Evolutionary conservation across 306 rosid species (phyloP).

Genomic region (Vicia faba): DNA sequence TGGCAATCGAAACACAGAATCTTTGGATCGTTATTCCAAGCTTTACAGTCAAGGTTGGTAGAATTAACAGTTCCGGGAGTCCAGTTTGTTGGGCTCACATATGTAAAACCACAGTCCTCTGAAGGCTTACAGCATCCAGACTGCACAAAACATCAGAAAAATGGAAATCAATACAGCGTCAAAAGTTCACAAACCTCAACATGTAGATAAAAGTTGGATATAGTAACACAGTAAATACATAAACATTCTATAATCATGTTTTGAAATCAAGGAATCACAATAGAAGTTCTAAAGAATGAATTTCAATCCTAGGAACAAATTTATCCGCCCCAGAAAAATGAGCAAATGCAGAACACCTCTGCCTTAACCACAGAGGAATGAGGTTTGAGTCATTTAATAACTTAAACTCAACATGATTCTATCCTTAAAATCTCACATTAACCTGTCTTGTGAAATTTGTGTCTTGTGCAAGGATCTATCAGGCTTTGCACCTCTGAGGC

Average conservation of each 20-base stretch:
- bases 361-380: background rate
- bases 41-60: conserved; percentile 51
- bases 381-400: background rate
- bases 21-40: conserved; percentile 51
- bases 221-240: background rate
- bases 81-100: conserved; percentile 54
- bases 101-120: conserved; percentile 48
- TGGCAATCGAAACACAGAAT: conserved; percentile 69
- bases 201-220: no score
- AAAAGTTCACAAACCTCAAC: background rate
- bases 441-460: background rate
- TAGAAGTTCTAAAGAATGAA: background rate
- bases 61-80: background rate
- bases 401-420: background rate
- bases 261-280: background rate
- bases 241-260: background rate
- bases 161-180: background rate
- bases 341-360: background rate
- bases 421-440: background rate
- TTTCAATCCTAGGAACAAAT: background rate
- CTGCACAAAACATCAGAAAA: conserved; percentile 44
- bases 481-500: no score
- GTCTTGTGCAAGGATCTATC: background rate
- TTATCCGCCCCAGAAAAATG: background rate
- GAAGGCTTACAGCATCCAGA: conserved; percentile 92